These are phyloP conservation scores for Ceratocystis harringtonii DNA, from an alignment of 2,329 filamentous ascomycete species.

Conservation along the genomic window DNA sequence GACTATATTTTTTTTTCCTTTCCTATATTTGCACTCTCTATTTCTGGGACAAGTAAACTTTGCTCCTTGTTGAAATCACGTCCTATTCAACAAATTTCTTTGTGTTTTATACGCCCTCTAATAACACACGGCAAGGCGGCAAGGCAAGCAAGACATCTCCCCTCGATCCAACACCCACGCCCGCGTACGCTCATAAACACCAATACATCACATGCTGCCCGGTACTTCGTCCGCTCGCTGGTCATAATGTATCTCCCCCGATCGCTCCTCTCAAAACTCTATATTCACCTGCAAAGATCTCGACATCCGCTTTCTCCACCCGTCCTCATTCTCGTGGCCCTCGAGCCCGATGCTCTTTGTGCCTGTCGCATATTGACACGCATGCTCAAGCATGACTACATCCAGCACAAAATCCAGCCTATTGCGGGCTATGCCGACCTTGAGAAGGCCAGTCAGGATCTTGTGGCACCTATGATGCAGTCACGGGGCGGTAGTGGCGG, in stretches of 20 bases:
- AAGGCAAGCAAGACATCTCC: not conserved
- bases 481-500: constrained; percentile 72
- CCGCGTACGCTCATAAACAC: not conserved
- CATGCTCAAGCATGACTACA: constrained; percentile 93
- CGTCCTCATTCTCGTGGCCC: constrained; percentile 78
- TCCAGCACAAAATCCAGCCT: constrained; percentile 92
- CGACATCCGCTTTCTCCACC: constrained; percentile 83
- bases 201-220: not conserved
- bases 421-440: constrained; percentile 87
- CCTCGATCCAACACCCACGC: not conserved
- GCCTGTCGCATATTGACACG: constrained; percentile 86
- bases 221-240: not conserved
- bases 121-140: not conserved
- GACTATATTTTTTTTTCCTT: not conserved
- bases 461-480: constrained; percentile 76
- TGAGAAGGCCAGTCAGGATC: constrained; percentile 58
- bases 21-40: not conserved
- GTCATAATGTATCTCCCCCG: constrained; percentile 83
- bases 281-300: constrained; percentile 71
- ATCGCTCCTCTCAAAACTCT: constrained; percentile 75
- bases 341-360: constrained; percentile 90
- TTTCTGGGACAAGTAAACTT: not conserved
- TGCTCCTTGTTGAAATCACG: not conserved
- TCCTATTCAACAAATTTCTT: not conserved
- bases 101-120: no score